Percentiles rank a stretch among this genome's conserved stretches.
These are phyloP conservation scores for Parascedosporium putredinis DNA, from an alignment of 2,329 filamentous ascomycete species.

Conservation along the genomic window DNA sequence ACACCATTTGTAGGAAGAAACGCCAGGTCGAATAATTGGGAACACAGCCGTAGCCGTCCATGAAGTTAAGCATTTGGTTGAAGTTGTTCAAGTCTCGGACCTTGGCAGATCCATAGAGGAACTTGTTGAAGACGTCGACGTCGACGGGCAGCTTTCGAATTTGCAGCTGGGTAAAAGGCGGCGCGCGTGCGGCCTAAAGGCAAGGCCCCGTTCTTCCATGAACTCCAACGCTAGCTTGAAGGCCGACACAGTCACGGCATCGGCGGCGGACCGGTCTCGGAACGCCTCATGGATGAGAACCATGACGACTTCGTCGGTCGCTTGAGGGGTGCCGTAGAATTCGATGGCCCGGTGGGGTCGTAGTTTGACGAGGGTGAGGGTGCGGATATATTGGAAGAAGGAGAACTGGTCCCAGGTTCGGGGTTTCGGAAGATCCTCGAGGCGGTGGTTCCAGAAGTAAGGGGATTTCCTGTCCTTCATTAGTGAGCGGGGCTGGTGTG, in stretches of 20 bases:
- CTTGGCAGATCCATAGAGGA: slow-evolving; percentile 30
- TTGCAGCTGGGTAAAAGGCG: slow-evolving; percentile 27
- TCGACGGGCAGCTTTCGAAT: slow-evolving; percentile 30
- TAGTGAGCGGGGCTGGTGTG: slow-evolving; percentile 16
- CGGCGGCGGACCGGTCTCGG: slow-evolving; percentile 21
- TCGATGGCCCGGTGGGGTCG: slow-evolving; percentile 20
- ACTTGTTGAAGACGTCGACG: slow-evolving; percentile 35
- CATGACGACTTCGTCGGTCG: slow-evolving; percentile 28
- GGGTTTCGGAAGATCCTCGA: slow-evolving; percentile 29
- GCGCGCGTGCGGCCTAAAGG: slow-evolving; percentile 17
- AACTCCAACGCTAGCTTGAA: slow-evolving; percentile 35
- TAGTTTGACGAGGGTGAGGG: slow-evolving; percentile 28
- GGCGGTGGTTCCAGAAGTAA: slow-evolving; percentile 23
- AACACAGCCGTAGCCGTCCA: slow-evolving; percentile 26
- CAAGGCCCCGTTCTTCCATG: slow-evolving; percentile 21
- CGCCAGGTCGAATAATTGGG: slow-evolving; percentile 38
- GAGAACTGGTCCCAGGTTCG: slow-evolving; percentile 28
- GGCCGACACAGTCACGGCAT: slow-evolving; percentile 26
- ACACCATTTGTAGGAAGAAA: slow-evolving; percentile 40
- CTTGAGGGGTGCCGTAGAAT: slow-evolving; percentile 24
- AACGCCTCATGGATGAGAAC: slow-evolving; percentile 29
- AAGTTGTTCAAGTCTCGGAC: slow-evolving; percentile 32
- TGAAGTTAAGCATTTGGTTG: slow-evolving; percentile 26
- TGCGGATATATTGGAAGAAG: slow-evolving; percentile 31
- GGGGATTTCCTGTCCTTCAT: slow-evolving; percentile 14